Evolutionary conservation across 2,329 filamentous ascomycete species (phyloP).

Genomic region (Aspergillus sclerotialis): DNA sequence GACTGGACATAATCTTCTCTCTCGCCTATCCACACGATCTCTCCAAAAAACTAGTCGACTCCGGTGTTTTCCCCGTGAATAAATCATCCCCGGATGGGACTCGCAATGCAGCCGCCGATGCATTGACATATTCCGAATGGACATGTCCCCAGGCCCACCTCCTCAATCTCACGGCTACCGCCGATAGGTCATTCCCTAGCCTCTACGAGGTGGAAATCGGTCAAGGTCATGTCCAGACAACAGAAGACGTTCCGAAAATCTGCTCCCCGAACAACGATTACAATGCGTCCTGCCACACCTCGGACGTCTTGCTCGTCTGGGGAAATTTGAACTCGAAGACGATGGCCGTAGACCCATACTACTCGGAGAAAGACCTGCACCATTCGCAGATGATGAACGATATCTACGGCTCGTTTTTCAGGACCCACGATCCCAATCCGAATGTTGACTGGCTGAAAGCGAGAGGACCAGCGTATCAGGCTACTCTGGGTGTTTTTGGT

Average conservation of each 20-base stretch:
- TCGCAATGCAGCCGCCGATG: conserved; percentile 9
- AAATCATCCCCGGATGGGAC: conserved; percentile 10
- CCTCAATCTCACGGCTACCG: background rate
- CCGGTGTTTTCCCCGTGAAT: conserved; percentile 9
- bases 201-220: conserved; percentile 16
- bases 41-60: conserved; percentile 8
- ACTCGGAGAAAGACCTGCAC: conserved; percentile 9
- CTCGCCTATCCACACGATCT: conserved; percentile 10
- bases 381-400: conserved; percentile 19
- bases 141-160: conserved; percentile 6
- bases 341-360: conserved; percentile 16
- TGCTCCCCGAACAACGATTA: conserved; percentile 17
- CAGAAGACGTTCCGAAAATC: conserved; percentile 8
- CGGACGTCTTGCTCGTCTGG: conserved; percentile 20
- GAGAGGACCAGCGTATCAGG: conserved; percentile 15
- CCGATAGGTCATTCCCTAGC: conserved; percentile 10
- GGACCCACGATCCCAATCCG: conserved; percentile 14
- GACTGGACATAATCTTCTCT: conserved; percentile 10
- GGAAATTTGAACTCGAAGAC: conserved; percentile 20
- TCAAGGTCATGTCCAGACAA: conserved; percentile 16
- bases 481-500: conserved; percentile 10
- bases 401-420: conserved; percentile 17
- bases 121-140: conserved; percentile 7
- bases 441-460: conserved; percentile 9
- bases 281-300: conserved; percentile 21